phyloP scores from a whole-genome alignment of 169 alveolate genomes.

The Plasmodium knowlesi region DNA sequence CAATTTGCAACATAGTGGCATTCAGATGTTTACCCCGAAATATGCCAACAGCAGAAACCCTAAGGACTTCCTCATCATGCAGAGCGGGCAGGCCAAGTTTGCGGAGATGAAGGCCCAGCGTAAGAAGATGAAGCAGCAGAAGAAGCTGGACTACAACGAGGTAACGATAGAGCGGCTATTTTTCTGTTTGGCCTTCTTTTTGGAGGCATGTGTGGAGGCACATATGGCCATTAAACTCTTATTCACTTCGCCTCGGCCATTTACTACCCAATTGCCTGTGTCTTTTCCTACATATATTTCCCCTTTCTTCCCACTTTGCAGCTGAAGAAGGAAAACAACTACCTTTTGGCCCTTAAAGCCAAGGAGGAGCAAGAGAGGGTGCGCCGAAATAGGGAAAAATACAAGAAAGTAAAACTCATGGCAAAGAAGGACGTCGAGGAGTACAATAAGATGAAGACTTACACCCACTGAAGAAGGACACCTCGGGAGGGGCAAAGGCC shows the following conservation, averaged over 20 bases:
- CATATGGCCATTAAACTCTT: neutral
- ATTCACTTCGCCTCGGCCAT: neutral
- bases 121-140: constrained; percentile 59
- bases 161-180: neutral
- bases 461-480: constrained; percentile 22
- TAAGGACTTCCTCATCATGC: constrained; percentile 52
- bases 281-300: neutral
- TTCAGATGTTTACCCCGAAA: constrained; percentile 59
- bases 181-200: neutral
- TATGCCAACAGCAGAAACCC: constrained; percentile 63
- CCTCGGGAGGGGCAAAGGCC: neutral
- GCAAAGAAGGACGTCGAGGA: constrained; percentile 69
- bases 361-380: constrained; percentile 56
- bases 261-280: neutral
- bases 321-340: constrained; percentile 71
- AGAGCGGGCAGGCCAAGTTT: constrained; percentile 33
- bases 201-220: neutral
- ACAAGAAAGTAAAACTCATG: constrained; percentile 61
- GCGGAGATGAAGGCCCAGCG: constrained; percentile 49
- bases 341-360: constrained; percentile 35
- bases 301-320: constrained; percentile 7
- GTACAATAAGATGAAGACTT: constrained; percentile 70
- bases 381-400: constrained; percentile 54
- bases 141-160: constrained; percentile 67
- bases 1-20: neutral